These are phyloP conservation scores for Plasmopara viticola DNA, from an alignment of 352 stramenopile genomes.

Conservation along the genomic window DNA sequence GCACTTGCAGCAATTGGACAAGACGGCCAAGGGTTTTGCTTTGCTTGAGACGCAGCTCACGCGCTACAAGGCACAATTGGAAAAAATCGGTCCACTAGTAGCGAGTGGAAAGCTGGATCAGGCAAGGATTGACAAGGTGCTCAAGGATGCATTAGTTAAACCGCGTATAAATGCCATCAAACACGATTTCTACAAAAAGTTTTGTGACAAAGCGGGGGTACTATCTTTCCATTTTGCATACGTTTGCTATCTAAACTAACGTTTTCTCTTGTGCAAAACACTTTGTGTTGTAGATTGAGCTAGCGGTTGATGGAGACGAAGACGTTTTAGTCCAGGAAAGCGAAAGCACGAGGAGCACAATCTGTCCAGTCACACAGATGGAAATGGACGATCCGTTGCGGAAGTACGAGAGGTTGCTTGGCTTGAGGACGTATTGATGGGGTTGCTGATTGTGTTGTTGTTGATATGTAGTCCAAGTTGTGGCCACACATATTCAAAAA, in stretches of 20 bases:
- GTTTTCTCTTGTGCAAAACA: not conserved
- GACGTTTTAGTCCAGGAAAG: constrained; percentile 80
- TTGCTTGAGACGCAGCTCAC: constrained; percentile 54
- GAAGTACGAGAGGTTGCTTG: constrained; percentile 38
- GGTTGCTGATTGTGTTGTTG: constrained; percentile 3
- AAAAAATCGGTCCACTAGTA: constrained; percentile 49
- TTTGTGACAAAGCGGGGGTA: constrained; percentile 70
- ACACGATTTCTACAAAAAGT: constrained; percentile 75
- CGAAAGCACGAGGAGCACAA: constrained; percentile 63
- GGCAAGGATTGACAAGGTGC: constrained; percentile 54
- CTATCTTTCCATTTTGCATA: not conserved
- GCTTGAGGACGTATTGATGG: not conserved
- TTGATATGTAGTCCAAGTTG: constrained; percentile 48
- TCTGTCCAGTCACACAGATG: constrained; percentile 77
- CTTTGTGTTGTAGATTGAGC: constrained; percentile 46
- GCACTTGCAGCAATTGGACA: constrained; percentile 48
- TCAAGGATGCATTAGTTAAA: constrained; percentile 40
- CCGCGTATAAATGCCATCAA: constrained; percentile 53
- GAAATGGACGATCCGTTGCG: constrained; percentile 69
- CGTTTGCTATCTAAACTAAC: too few relatives aligned
- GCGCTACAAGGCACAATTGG: constrained; percentile 64
- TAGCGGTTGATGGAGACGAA: constrained; percentile 58
- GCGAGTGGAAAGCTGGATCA: constrained; percentile 46
- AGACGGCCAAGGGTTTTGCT: constrained; percentile 65
- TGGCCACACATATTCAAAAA: constrained; percentile 75